Conservation (phyloP, 768 basidiomycete genomes). For the Collybia nuda region DNA sequence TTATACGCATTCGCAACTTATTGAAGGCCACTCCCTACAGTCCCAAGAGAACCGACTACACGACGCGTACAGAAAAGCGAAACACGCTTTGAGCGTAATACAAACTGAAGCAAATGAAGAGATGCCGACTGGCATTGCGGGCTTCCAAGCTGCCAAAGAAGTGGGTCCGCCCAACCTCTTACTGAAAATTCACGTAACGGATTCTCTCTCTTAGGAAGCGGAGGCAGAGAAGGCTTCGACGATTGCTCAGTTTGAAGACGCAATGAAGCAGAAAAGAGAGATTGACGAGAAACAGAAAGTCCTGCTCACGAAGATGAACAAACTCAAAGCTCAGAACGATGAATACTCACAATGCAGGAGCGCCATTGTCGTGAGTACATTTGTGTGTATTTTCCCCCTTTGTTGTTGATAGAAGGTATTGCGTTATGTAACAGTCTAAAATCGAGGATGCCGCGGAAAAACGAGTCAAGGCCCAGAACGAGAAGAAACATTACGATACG, state of each 20-base stretch:
- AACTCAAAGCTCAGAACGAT: slow-evolving; percentile 46
- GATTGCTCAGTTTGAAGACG: slow-evolving; percentile 47
- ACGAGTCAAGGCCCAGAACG: slow-evolving; percentile 51
- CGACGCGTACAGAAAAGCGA: slow-evolving; percentile 17
- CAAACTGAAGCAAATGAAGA: slow-evolving; percentile 69
- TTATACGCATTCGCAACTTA: not conserved
- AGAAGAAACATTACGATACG: slow-evolving; percentile 43
- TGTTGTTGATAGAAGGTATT: not conserved
- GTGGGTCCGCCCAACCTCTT: slow-evolving; percentile 32
- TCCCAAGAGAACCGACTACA: slow-evolving; percentile 18
- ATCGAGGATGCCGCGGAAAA: slow-evolving; percentile 47
- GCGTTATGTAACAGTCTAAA: slow-evolving; percentile 36
- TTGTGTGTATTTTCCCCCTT: not conserved
- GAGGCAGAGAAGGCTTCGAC: slow-evolving; percentile 49
- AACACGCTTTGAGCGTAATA: slow-evolving; percentile 32
- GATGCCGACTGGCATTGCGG: slow-evolving; percentile 60
- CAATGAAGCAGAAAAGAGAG: slow-evolving; percentile 42
- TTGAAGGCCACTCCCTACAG: slow-evolving; percentile 14
- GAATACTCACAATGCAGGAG: slow-evolving; percentile 47
- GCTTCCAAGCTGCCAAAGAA: slow-evolving; percentile 51
- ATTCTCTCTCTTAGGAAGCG: slow-evolving; percentile 41
- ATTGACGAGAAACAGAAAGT: slow-evolving; percentile 44
- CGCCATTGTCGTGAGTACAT: slow-evolving; percentile 42
- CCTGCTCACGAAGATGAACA: slow-evolving; percentile 42
- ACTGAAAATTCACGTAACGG: not conserved